Evolutionary conservation across 2,329 filamentous ascomycete species (phyloP).

Genomic region (Coniochaeta sp.): DNA sequence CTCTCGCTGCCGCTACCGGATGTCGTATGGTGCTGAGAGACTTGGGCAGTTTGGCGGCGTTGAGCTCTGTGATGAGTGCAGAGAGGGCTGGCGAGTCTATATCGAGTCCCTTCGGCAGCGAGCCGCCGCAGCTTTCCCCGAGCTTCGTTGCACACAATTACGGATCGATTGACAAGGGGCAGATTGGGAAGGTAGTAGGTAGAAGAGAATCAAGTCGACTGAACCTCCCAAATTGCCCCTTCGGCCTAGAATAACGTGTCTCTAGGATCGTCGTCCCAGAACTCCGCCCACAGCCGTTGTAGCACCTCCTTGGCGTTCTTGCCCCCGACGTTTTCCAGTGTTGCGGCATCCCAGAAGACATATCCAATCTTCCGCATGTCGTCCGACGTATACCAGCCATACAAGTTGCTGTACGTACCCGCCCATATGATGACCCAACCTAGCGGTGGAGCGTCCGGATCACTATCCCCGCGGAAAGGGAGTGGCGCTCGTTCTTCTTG

Average conservation of each 20-base stretch:
- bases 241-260: background rate
- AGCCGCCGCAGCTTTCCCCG: background rate
- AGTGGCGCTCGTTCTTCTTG: slow-evolving; percentile 4
- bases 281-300: slow-evolving; percentile 4
- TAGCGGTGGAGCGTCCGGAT: slow-evolving; percentile 8
- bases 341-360: slow-evolving; percentile 14
- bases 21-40: slow-evolving; percentile 6
- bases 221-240: background rate
- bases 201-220: background rate
- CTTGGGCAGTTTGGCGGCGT: slow-evolving; percentile 8
- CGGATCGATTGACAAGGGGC: background rate
- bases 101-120: background rate
- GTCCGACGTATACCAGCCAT: slow-evolving; percentile 8
- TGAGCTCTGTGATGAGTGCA: slow-evolving; percentile 6
- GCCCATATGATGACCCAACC: slow-evolving; percentile 13
- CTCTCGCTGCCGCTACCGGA: slow-evolving; percentile 4
- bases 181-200: background rate
- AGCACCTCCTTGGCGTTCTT: background rate
- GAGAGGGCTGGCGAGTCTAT: slow-evolving; percentile 1
- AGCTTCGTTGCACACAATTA: background rate
- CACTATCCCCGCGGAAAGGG: slow-evolving; percentile 7
- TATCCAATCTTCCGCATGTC: slow-evolving; percentile 9
- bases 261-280: slow-evolving; percentile 6
- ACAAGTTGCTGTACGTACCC: slow-evolving; percentile 12
- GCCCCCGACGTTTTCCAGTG: background rate